Base-by-base conservation (phyloP, 2,329 filamentous ascomycete species). In the Drechslerella coelobrocha region DNA sequence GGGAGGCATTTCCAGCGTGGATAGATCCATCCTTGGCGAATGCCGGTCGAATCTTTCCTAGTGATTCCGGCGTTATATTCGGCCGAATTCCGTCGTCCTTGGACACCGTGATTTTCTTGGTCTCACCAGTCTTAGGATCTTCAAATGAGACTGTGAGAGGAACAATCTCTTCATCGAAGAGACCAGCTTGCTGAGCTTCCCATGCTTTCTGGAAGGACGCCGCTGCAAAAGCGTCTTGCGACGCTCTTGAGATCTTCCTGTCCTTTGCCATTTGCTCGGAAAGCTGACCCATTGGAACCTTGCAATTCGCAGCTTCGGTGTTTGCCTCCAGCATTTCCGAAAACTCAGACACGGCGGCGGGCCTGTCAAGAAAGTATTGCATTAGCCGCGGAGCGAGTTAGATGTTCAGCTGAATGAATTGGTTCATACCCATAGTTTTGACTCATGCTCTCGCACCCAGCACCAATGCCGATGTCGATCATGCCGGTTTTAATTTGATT, bases 371-470 rank as follows among this genome's bases (percentile, higher is more conserved):
- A 1, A 54, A 48, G 59, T 45, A 52, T n/a, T 26, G 26, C 59
- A 0, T 48, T 23, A 39, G 23, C 47, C 17, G 12, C 9, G 37
- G 31, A 24, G 17, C 31, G 43, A 24, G 41, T 54, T n/a, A 41
- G 17, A 26, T 8, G n/a, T 12, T 21, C 19, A 12, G 10, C 24
- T 14, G 29, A 14, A 19, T 31, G 21, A 5, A 10, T 17, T 27
- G 5, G 19, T 23, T 80, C 85, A 76, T 82, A 89, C 87, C 93
- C 94, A 79, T 97, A 97, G 78, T 97, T 90, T 65, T 84, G 84
- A 77, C 86, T 90, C 94, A 99, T 99, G 83, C 90, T 94, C 86
- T 99, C 94, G 23, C 96, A 92, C 77, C 94, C 94, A 19, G 92
- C 92, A 75, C 93, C 94, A 75, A 97, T 87, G 76, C 94, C 94